These are phyloP conservation scores for Baeospora myosura DNA, from an alignment of 1,284 basidiomycete species.

Conservation along the genomic window DNA sequence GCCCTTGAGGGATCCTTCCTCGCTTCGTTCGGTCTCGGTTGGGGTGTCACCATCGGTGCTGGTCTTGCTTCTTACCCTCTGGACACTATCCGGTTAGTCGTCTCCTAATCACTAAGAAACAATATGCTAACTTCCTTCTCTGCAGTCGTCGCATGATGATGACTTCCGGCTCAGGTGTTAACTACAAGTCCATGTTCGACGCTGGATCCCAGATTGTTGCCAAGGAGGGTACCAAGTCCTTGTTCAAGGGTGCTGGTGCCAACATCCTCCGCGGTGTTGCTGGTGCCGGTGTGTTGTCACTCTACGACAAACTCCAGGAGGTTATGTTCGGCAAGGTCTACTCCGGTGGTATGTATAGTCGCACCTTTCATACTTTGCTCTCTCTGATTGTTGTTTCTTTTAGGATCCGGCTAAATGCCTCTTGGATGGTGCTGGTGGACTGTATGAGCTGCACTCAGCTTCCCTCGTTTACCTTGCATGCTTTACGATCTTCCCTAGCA, in stretches of 20 bases:
- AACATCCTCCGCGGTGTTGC: constrained; percentile 63
- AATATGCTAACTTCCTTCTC: neutral
- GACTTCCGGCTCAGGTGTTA: constrained; percentile 44
- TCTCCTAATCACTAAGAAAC: neutral
- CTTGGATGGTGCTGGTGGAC: constrained; percentile 1
- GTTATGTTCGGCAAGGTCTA: constrained; percentile 13
- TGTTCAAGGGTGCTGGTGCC: constrained; percentile 58
- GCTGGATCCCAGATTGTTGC: constrained; percentile 55
- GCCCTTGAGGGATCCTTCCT: constrained; percentile 53
- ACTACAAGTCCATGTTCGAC: constrained; percentile 52
- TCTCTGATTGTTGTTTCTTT: neutral
- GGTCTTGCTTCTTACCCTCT: constrained; percentile 60
- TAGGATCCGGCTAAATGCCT: constrained; percentile 4
- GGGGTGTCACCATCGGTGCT: constrained; percentile 49
- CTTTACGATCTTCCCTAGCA: constrained; percentile 26
- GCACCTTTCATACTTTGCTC: neutral
- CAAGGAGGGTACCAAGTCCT: constrained; percentile 49
- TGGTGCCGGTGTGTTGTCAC: constrained; percentile 63
- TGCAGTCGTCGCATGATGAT: constrained; percentile 61
- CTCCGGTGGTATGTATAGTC: constrained; percentile 1
- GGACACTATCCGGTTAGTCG: constrained; percentile 44
- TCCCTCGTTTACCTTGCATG: constrained; percentile 23
- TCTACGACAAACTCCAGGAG: constrained; percentile 56
- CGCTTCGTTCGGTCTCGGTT: constrained; percentile 56
- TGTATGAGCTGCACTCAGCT: neutral